These are phyloP conservation scores for Lentinula guzmanii DNA, from an alignment of 768 basidiomycete species.

Conservation along the genomic window DNA sequence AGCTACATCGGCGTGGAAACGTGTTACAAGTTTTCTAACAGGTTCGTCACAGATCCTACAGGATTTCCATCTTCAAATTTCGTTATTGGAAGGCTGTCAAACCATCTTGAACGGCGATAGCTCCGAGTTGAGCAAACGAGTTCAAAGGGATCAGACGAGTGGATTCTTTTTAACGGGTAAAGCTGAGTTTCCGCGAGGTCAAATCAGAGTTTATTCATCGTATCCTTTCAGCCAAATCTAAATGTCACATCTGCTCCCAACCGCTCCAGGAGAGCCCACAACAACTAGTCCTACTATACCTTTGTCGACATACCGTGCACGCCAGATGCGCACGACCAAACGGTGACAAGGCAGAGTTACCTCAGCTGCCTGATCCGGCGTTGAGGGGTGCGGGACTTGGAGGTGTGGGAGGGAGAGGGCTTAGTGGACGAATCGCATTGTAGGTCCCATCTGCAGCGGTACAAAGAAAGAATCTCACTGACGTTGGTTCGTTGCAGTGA, in stretches of 20 bases:
- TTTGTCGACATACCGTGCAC: constrained; percentile 88
- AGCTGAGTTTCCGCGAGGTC: constrained; percentile 17
- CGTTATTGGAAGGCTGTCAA: constrained; percentile 88
- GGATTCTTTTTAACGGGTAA: constrained; percentile 76
- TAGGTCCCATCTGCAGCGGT: constrained; percentile 30
- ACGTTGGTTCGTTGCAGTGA: constrained; percentile 41
- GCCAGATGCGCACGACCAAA: constrained; percentile 67
- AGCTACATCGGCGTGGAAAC: neutral
- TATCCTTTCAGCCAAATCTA: constrained; percentile 42
- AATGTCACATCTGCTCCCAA: constrained; percentile 63
- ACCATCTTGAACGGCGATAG: constrained; percentile 83
- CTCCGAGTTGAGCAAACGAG: constrained; percentile 55
- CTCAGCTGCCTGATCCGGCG: constrained; percentile 51
- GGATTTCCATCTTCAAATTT: constrained; percentile 92
- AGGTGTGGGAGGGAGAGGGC: constrained; percentile 30
- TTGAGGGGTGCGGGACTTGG: constrained; percentile 38
- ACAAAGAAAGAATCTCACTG: constrained; percentile 8
- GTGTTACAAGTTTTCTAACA: neutral
- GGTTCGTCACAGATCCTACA: constrained; percentile 55
- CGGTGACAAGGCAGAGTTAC: constrained; percentile 39
- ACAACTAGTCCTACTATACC: constrained; percentile 64
- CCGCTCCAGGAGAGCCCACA: constrained; percentile 54
- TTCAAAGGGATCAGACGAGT: constrained; percentile 72
- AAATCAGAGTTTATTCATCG: neutral
- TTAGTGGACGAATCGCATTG: constrained; percentile 78